Percentiles rank a stretch among this genome's conserved stretches.
Evolutionary conservation across 352 stramenopile genomes (phyloP).

Genomic region (Globisporangium canariense): DNA sequence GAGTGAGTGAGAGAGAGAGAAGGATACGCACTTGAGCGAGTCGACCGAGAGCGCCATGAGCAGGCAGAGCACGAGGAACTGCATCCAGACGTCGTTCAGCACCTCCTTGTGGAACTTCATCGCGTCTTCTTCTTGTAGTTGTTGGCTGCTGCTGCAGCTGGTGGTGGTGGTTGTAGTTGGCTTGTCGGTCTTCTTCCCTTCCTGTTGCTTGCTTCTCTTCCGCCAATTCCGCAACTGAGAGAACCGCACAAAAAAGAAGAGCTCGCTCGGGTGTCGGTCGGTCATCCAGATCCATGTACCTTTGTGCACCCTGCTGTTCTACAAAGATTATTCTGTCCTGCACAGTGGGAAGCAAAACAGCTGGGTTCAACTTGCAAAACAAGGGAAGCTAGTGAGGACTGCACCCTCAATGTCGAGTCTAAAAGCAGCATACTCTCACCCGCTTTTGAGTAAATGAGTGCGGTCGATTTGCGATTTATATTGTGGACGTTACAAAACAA

Average conservation of each 20-base stretch:
- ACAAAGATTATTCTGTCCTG: constrained; percentile 6
- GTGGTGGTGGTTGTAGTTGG: not conserved
- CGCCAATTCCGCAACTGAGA: constrained; percentile 14
- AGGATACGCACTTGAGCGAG: constrained; percentile 74
- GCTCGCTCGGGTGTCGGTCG: not conserved
- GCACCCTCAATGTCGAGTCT: no score
- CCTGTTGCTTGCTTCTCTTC: constrained; percentile 7
- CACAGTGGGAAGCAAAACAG: not conserved
- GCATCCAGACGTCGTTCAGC: constrained; percentile 80
- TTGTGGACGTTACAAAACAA: no score
- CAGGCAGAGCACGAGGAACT: constrained; percentile 73
- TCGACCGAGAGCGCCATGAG: constrained; percentile 81
- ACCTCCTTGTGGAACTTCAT: constrained; percentile 83
- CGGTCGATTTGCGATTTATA: no score
- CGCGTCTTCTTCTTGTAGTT: not conserved
- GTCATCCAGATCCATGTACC: not conserved
- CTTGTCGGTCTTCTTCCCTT: not conserved
- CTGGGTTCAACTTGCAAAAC: constrained; percentile 8
- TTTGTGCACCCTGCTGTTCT: not conserved
- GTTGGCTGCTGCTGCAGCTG: not conserved
- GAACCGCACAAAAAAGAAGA: not conserved
- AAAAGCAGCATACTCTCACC: not conserved
- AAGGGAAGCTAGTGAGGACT: not conserved
- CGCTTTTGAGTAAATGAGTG: not conserved
- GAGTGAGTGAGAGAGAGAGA: not conserved